A percentile compares a stretch with the other conserved stretches of the same genome.
phyloP scores from a whole-genome alignment of 371 early-diverging fungal genomes.

The Chytridium lagenaria region DNA sequence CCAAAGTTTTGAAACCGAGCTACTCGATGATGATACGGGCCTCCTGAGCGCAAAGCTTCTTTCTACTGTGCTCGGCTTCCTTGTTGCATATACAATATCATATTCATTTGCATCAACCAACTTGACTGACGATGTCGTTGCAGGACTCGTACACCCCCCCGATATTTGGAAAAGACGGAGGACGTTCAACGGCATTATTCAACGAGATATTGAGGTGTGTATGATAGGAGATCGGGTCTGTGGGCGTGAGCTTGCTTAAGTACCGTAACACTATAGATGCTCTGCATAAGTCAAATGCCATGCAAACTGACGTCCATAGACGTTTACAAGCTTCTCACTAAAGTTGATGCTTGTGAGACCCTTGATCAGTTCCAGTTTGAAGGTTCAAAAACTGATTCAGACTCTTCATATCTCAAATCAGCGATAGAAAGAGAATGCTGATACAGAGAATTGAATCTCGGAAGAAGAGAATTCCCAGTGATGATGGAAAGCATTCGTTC shows the following conservation, averaged over 20 bases:
- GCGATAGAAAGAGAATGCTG: not conserved
- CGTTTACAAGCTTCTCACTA: not conserved
- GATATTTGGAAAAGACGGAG: not conserved
- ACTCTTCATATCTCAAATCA: constrained; percentile 8
- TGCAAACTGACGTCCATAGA: not conserved
- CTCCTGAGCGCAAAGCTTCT: constrained; percentile 4
- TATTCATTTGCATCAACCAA: not conserved
- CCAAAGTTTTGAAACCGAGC: not conserved
- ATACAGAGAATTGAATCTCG: not conserved
- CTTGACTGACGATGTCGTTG: not conserved
- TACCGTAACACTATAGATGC: not conserved
- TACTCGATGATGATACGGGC: not conserved
- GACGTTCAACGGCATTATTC: not conserved
- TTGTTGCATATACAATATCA: not conserved
- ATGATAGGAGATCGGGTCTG: not conserved
- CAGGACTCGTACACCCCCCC: not conserved
- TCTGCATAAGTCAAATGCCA: constrained; percentile 7
- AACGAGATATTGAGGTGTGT: not conserved
- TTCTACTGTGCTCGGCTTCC: not conserved
- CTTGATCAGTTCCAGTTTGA: not conserved
- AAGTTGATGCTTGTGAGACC: not conserved
- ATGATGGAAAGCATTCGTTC: constrained; percentile 19
- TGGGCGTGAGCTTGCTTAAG: not conserved
- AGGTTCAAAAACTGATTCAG: not conserved
- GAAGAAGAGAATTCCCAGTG: constrained; percentile 19